Percentiles rank a stretch among this genome's conserved stretches.
These are phyloP conservation scores for Sinapis alba DNA, from an alignment of 441 rosid genomes.

Conservation along the genomic window DNA sequence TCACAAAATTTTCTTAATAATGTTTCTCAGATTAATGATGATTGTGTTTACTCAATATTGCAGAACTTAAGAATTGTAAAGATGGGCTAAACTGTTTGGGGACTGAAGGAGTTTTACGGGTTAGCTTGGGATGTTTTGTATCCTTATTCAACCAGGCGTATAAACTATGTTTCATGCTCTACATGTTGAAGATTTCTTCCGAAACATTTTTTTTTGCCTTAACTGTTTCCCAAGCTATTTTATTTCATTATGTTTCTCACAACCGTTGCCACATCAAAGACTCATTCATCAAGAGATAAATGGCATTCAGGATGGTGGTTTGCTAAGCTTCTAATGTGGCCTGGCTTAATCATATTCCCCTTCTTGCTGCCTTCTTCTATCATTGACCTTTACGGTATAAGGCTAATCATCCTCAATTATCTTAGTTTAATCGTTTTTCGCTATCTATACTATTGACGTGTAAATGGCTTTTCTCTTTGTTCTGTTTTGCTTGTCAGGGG, in stretches of 20 bases:
- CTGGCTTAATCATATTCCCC: conserved; percentile 56
- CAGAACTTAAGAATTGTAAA: conserved; percentile 72
- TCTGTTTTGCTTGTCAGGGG: conserved; percentile 61
- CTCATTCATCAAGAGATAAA: conserved; percentile 57
- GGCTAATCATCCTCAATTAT: not conserved
- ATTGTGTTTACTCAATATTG: conserved; percentile 31
- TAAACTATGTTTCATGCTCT: not conserved
- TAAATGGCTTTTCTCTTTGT: not conserved
- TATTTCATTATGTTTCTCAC: conserved; percentile 76
- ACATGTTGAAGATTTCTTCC: not conserved
- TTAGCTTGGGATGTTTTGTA: conserved; percentile 95
- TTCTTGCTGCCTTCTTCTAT: conserved; percentile 71
- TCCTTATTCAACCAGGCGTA: conserved; percentile 47
- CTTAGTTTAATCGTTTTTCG: not conserved
- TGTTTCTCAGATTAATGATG: not conserved
- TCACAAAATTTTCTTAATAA: not conserved
- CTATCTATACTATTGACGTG: not conserved
- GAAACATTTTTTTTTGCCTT: conserved; percentile 42
- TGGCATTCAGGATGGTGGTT: conserved; percentile 99
- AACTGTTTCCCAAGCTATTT: conserved; percentile 50
- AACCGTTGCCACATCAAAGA: conserved; percentile 67
- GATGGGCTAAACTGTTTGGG: conserved; percentile 78
- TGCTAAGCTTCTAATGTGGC: conserved; percentile 59
- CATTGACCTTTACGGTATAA: conserved; percentile 72
- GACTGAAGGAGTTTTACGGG: conserved; percentile 86